phyloP scores from a whole-genome alignment of 2,329 filamentous ascomycete species.

The Paraphaeosphaeria sporulosa region DNA sequence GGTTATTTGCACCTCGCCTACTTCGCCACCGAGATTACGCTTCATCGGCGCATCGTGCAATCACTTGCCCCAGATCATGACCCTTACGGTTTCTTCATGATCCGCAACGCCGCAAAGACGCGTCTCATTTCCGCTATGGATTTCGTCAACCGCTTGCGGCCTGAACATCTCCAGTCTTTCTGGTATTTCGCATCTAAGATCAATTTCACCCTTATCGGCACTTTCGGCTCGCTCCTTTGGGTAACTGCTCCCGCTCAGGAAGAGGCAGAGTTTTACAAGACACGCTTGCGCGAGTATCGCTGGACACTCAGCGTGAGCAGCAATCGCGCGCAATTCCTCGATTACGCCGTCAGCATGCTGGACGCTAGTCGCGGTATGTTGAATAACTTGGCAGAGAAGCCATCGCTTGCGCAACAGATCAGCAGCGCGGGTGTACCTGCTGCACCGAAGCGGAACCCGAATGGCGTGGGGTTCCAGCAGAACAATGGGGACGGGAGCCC shows the following conservation, averaged over 20 bases:
- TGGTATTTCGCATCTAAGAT: constrained; percentile 91
- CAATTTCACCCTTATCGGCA: constrained; percentile 94
- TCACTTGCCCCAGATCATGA: constrained; percentile 71
- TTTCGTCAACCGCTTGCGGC: constrained; percentile 91
- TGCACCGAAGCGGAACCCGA: constrained; percentile 22
- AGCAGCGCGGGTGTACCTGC: constrained; percentile 48
- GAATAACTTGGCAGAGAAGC: constrained; percentile 55
- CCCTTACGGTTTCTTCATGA: constrained; percentile 87
- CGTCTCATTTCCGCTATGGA: constrained; percentile 96
- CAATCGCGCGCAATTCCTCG: constrained; percentile 67
- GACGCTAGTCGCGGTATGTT: constrained; percentile 55
- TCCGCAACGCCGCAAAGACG: constrained; percentile 91
- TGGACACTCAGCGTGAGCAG: constrained; percentile 92
- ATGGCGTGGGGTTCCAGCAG: background rate
- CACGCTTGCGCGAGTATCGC: constrained; percentile 84
- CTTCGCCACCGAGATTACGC: constrained; percentile 91
- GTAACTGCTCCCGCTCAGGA: constrained; percentile 86
- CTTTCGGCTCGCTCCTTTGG: constrained; percentile 89
- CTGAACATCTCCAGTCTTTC: constrained; percentile 85
- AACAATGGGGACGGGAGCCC: constrained; percentile 1
- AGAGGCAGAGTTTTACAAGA: constrained; percentile 91
- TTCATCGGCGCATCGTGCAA: constrained; percentile 89
- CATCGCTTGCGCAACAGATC: constrained; percentile 47
- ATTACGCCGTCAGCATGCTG: constrained; percentile 55
- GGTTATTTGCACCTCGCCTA: constrained; percentile 87